Evolutionary conservation across 2,329 filamentous ascomycete genomes (phyloP).

Genomic region (Spiromastix sp.): DNA sequence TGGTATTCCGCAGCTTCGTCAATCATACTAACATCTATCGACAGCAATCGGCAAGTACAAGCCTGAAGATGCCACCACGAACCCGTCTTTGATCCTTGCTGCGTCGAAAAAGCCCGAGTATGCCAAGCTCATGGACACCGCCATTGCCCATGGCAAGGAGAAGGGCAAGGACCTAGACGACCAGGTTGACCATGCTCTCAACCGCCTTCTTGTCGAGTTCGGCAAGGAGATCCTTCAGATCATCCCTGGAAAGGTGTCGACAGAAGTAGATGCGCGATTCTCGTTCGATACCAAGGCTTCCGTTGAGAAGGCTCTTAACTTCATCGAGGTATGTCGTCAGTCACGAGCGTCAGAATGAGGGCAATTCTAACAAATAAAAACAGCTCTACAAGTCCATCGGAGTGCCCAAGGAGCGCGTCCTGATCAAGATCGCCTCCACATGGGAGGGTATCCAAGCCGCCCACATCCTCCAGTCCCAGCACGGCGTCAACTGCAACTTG

Average conservation of each 20-base stretch:
- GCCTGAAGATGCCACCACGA: constrained; percentile 99
- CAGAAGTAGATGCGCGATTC: constrained; percentile 91
- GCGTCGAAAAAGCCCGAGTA: constrained; percentile 98
- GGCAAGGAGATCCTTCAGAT: constrained; percentile 95
- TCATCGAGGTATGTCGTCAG: constrained; percentile 66
- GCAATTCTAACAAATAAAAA: constrained; percentile 14
- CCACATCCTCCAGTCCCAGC: constrained; percentile 88
- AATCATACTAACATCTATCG: constrained; percentile 14
- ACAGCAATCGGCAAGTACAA: constrained; percentile 98
- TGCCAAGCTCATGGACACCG: constrained; percentile 77
- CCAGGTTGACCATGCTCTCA: constrained; percentile 82
- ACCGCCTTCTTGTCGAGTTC: constrained; percentile 93
- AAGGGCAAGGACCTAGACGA: constrained; percentile 56
- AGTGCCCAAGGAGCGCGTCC: constrained; percentile 82
- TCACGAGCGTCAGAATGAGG: neutral
- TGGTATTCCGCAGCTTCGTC: constrained; percentile 18
- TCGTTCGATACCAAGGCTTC: constrained; percentile 92
- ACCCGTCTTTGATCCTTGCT: constrained; percentile 95
- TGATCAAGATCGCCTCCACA: constrained; percentile 98
- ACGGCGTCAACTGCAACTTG: constrained; percentile 96
- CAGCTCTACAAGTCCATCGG: constrained; percentile 91
- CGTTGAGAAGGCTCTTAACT: constrained; percentile 89
- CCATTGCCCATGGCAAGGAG: constrained; percentile 76
- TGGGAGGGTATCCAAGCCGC: constrained; percentile 99
- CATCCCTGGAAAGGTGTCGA: constrained; percentile 96